Percentiles rank a stretch among this genome's conserved stretches.
These are phyloP conservation scores for Capsicum pubescens DNA, from an alignment of 257 asterid species.

Conservation along the genomic window DNA sequence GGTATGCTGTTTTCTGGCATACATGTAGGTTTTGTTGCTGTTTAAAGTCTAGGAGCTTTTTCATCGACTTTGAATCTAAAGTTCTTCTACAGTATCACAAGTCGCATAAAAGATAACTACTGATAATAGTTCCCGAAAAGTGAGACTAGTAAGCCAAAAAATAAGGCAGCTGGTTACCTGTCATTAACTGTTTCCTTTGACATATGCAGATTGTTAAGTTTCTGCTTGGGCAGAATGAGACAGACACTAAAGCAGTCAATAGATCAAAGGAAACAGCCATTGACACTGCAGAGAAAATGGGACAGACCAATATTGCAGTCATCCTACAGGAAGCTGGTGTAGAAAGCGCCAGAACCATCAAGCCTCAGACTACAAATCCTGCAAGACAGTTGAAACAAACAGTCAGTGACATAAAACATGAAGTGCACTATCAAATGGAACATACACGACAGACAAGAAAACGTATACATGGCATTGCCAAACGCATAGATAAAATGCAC, in stretches of 20 bases:
- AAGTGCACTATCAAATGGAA: slow-evolving; percentile 54
- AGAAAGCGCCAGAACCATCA: slow-evolving; percentile 35
- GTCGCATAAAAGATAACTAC: not conserved
- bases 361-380: slow-evolving; percentile 48
- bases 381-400: slow-evolving; percentile 54
- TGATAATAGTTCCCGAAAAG: not conserved
- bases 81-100: not conserved
- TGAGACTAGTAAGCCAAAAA: not conserved
- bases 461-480: slow-evolving; percentile 54
- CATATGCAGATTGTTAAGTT: slow-evolving; percentile 48
- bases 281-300: slow-evolving; percentile 49
- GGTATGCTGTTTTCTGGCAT: slow-evolving; percentile 35
- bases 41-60: not conserved
- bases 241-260: slow-evolving; percentile 42
- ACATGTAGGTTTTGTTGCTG: not conserved
- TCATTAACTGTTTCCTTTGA: not conserved
- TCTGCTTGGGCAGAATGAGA: slow-evolving; percentile 43
- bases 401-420: slow-evolving; percentile 58
- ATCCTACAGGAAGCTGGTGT: slow-evolving; percentile 47
- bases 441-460: slow-evolving; percentile 52
- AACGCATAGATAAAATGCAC: slow-evolving; percentile 57
- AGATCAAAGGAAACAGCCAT: slow-evolving; percentile 52
- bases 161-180: not conserved
- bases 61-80: not conserved
- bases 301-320: slow-evolving; percentile 37